These are phyloP conservation scores for Sporothrix euskadiensis DNA, from an alignment of 2,329 filamentous ascomycete species.

Conservation along the genomic window DNA sequence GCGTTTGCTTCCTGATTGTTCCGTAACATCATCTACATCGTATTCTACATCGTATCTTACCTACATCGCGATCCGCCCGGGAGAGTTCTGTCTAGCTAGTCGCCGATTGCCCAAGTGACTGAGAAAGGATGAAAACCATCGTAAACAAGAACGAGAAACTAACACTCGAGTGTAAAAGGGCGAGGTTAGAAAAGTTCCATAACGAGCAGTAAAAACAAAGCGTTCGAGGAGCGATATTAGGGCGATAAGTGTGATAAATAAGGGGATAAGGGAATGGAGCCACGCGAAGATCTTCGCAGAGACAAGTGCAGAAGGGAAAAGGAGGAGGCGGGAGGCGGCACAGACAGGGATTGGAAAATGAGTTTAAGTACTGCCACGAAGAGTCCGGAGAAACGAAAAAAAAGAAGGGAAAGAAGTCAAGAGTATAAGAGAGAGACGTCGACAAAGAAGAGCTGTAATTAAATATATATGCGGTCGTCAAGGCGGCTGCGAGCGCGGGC, in stretches of 20 bases:
- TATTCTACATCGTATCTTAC: no score
- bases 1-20: no score
- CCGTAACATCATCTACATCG: no score
- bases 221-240: background rate
- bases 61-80: no score
- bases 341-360: no score
- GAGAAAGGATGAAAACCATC: no score
- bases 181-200: background rate
- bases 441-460: background rate
- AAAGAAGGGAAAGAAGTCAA: background rate
- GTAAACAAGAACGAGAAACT: background rate
- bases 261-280: background rate
- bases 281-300: background rate
- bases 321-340: background rate
- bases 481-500: no score
- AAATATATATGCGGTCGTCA: no score
- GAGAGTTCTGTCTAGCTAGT: no score
- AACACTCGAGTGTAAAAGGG: background rate
- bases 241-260: background rate
- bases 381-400: background rate
- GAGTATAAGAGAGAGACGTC: background rate
- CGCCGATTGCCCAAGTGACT: no score
- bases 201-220: background rate
- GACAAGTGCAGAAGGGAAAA: background rate
- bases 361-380: no score